A percentile compares a stretch with the other conserved stretches of the same genome.
Conservation (phyloP, 2,329 filamentous ascomycete species). For the Nemania abortiva region DNA sequence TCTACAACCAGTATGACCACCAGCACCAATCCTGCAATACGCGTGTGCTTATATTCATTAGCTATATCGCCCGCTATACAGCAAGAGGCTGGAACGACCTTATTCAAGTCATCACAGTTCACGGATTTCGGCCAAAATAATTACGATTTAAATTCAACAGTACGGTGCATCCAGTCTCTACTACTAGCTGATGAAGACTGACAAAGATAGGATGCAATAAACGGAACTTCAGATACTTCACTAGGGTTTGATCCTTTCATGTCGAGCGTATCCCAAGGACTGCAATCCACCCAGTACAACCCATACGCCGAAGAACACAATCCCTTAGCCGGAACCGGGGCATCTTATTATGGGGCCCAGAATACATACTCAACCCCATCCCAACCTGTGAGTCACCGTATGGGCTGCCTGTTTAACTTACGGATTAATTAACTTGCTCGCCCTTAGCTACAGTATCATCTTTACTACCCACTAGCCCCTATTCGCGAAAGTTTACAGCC, state of each 20-base stretch:
- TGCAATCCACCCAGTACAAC: constrained; percentile 69
- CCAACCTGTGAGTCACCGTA: constrained; percentile 67
- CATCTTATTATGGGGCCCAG: constrained; percentile 75
- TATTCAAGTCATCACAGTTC: constrained; percentile 69
- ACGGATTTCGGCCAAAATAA: constrained; percentile 69
- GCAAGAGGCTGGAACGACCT: constrained; percentile 57
- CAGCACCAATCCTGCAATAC: constrained; percentile 5
- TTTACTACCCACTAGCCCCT: constrained; percentile 89
- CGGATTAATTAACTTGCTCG: constrained; percentile 34
- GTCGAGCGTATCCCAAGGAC: constrained; percentile 64
- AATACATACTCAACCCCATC: constrained; percentile 63
- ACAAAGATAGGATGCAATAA: constrained; percentile 45
- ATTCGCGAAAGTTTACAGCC: constrained; percentile 79
- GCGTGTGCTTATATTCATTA: constrained; percentile 38
- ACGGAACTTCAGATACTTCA: constrained; percentile 48
- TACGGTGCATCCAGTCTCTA: constrained; percentile 49
- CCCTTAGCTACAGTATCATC: constrained; percentile 82
- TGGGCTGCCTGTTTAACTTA: constrained; percentile 9
- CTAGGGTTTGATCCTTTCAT: constrained; percentile 74
- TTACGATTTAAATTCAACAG: constrained; percentile 65
- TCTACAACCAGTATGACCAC: constrained; percentile 43
- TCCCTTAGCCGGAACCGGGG: constrained; percentile 66
- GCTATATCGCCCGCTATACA: constrained; percentile 56
- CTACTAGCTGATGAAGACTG: constrained; percentile 25
- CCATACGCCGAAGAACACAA: constrained; percentile 82